Conservation (phyloP, 805 yeast genomes). For the Torulaspora maleeae region DNA sequence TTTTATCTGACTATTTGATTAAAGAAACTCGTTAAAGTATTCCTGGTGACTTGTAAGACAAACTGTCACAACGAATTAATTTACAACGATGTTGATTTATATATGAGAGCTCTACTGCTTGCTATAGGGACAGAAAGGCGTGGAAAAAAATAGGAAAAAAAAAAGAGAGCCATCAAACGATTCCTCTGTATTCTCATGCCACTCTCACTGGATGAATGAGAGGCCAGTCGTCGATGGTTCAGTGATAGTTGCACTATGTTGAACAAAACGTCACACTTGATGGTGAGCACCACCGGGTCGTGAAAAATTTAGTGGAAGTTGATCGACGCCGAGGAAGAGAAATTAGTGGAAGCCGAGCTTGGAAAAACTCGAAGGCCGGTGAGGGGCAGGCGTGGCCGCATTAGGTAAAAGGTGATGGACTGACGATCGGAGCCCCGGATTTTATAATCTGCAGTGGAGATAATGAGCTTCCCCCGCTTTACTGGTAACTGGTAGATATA, state of each 20-base stretch:
- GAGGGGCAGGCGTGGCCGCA: not conserved
- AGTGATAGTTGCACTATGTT: not conserved
- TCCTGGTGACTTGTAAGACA: not conserved
- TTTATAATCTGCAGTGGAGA: not conserved
- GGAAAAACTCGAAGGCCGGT: not conserved
- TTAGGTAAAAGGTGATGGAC: not conserved
- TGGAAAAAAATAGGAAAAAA: not conserved
- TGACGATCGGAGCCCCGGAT: not conserved
- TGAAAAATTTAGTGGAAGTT: conserved; percentile 1
- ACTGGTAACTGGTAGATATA: not conserved
- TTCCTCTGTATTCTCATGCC: not conserved
- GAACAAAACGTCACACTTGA: conserved; percentile 5
- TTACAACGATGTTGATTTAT: not conserved
- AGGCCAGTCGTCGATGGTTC: not conserved
- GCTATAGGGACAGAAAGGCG: not conserved
- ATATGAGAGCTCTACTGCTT: not conserved
- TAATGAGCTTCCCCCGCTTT: not conserved
- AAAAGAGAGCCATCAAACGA: conserved; percentile 1
- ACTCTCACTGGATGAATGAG: not conserved
- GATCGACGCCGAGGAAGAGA: not conserved
- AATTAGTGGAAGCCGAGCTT: conserved; percentile 3
- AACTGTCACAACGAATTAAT: not conserved
- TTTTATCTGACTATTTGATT: conserved; percentile 18
- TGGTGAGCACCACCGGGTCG: not conserved
- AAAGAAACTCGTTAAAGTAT: conserved; percentile 4